phyloP scores from a whole-genome alignment of 768 basidiomycete species.

The Termitomyces sp. region DNA sequence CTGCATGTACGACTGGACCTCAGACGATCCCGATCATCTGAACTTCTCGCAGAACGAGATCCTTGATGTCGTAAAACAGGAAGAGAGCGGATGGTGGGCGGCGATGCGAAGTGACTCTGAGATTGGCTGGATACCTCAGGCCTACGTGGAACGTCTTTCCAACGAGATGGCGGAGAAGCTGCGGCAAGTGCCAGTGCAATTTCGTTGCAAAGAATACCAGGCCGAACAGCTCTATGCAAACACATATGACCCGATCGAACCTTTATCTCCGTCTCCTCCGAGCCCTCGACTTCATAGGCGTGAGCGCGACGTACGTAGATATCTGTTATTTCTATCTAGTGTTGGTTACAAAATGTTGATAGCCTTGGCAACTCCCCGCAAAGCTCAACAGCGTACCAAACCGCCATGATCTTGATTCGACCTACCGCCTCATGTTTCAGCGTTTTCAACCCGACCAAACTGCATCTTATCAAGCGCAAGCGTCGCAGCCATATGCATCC shows the following conservation, averaged over 20 bases:
- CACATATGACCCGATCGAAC: conserved; percentile 19
- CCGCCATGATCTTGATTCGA: conserved; percentile 4
- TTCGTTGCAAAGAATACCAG: conserved; percentile 41
- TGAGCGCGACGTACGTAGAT: neutral
- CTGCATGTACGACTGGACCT: conserved; percentile 64
- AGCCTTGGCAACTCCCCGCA: conserved; percentile 1
- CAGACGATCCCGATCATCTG: conserved; percentile 56
- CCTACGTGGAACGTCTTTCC: conserved; percentile 55
- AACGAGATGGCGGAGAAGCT: conserved; percentile 46
- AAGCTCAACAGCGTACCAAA: neutral
- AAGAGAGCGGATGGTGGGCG: conserved; percentile 80
- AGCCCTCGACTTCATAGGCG: neutral
- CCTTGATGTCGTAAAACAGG: conserved; percentile 60
- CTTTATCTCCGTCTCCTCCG: conserved; percentile 3
- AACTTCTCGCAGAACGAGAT: conserved; percentile 64
- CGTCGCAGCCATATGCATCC: conserved; percentile 14
- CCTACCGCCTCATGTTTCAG: conserved; percentile 8
- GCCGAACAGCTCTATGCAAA: conserved; percentile 39
- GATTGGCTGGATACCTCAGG: conserved; percentile 75
- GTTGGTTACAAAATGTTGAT: neutral
- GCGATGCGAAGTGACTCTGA: conserved; percentile 50
- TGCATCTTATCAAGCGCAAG: conserved; percentile 11
- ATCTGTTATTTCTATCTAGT: neutral
- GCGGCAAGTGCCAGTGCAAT: conserved; percentile 34
- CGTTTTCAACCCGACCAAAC: conserved; percentile 2